Conservation (phyloP, 1,284 basidiomycete species). For the Pseudozyma sp. region DNA sequence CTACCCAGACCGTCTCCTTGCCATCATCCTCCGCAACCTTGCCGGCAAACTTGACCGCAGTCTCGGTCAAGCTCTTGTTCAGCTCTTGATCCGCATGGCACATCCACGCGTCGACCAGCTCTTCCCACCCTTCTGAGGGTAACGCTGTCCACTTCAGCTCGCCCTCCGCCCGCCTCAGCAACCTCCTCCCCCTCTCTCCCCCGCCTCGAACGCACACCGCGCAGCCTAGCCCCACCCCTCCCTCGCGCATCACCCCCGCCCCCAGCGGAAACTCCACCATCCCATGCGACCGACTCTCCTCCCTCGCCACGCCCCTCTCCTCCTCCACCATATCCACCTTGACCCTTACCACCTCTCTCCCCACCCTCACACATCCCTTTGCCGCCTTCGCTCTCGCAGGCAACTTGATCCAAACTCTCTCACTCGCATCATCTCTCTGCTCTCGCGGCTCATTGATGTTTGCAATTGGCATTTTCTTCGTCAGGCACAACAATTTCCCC, state of each 20-base stretch:
- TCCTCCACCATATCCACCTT: conserved; percentile 21
- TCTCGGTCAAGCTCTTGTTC: conserved; percentile 41
- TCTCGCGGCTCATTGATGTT: no score
- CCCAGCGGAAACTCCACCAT: conserved; percentile 30
- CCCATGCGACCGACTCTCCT: conserved; percentile 11
- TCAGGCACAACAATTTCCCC: no score
- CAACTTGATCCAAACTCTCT: conserved; percentile 2
- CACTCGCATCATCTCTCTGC: no score
- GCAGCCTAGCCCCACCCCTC: no score
- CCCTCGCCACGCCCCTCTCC: conserved; percentile 8
- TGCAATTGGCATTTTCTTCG: no score
- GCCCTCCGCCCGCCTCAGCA: background rate
- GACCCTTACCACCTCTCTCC: conserved; percentile 10
- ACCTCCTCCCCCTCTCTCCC: background rate
- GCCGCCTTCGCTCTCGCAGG: conserved; percentile 8
- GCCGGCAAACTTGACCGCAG: conserved; percentile 32
- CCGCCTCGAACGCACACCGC: conserved; percentile 4
- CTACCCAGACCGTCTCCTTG: conserved; percentile 28
- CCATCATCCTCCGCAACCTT: background rate
- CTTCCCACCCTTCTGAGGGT: conserved; percentile 95
- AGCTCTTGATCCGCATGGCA: conserved; percentile 85
- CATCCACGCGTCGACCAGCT: conserved; percentile 97
- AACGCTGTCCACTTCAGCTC: conserved; percentile 78
- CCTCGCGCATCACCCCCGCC: no score
- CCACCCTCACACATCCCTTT: conserved; percentile 12